Base-by-base conservation (phyloP, 352 stramenopile genomes). In the Globisporangium alternatum region DNA sequence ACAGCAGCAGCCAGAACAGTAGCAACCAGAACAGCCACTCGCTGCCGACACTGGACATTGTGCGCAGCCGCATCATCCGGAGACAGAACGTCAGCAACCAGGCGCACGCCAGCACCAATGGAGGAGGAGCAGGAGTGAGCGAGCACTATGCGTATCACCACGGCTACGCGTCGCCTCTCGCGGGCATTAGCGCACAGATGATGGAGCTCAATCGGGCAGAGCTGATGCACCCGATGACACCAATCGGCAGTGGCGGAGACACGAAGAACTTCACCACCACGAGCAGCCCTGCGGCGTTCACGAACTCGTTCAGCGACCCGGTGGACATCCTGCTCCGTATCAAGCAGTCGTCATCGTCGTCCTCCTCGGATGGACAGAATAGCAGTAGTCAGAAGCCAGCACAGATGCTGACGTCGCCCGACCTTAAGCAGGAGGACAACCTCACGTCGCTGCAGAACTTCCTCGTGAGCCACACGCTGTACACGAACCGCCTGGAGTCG, bases 271-370 rank as follows among this genome's bases (percentile, higher is more conserved):
- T 22, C 52, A 28, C 33, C 28, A 56, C 31, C 41, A 25, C 12
- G 41, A 45, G 28, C 43, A 64, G 59, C 30, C 59, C 59, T 5
- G 66, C 74, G 17, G 68, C 67, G 35, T 86, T 86, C 48, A 75
- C 68, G 25, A 85, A 80, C 53, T 88, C 82, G 2, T 88, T 89
- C 54, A 90, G 74, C 51, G 83, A 91, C 55, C 83, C 83, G 1
- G 83, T 91, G n/a, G 80, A 90, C 44, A 89, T 91, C 49, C 56
- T 91, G 48, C 62, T 91, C 13, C 80, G 79, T 19, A 90, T 91
- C 66, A 91, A 91, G 64, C 86, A 91, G 47, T 91, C 80, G n/a
- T 69, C 70, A 17, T 66, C 73, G 33, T 30, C 56, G 13, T 71
- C 69, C 37, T 57, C 56, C 9, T 60, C 63, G 5, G 64, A 71